Base-by-base conservation (phyloP, 164 flowering plant species). In the Nymphaea colorata region DNA sequence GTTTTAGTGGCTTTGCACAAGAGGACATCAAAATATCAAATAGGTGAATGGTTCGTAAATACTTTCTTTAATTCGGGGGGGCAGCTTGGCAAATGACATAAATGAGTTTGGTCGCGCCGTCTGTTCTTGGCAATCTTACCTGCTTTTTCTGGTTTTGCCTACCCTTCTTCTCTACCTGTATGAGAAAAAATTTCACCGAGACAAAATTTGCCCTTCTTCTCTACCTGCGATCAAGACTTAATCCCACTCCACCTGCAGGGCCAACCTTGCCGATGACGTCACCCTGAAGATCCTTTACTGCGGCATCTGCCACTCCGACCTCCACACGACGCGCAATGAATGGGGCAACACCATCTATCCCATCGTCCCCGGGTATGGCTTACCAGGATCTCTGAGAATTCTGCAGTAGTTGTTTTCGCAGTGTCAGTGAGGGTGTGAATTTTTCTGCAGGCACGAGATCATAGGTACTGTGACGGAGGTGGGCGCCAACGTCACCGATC, bases 291-390 rank as follows among this genome's bases (percentile, higher is more conserved):
- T 84, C 43, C 77, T 76, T 1, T 84, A 69, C 73, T 82, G 88
- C 66, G 86, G 88, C 8, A 75, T 84, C 61, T 84, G 88, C 72
- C 88, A 84, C 60, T 74, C 86, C 15, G 88, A 84, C 61, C 65
- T 84, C 44, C 85, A 81, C 53, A 0, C n/a, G 25, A 6, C 62
- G 14, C 81, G 70, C 71, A 82, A 84, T 53, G 84, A 84, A 0
- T 82, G 86, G 86, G 81, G 84, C 0, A 42, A 70, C 47, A 60
- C 83, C 8, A 45, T 6, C 15, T 84, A 76, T 64, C 88, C 88
- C 4, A 7, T 82, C 41, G 78, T 71, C 17, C 73, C 73, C 0
- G 73, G 69, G 73, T 66, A 62, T n/a, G 36, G 51, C 66, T 8
- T 17, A 0, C 17, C 18, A 25, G 36, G 36, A 25, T 25, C 36